These are phyloP conservation scores for Rhodotorula sp. DNA, from an alignment of 1,284 basidiomycete genomes.

Conservation along the genomic window DNA sequence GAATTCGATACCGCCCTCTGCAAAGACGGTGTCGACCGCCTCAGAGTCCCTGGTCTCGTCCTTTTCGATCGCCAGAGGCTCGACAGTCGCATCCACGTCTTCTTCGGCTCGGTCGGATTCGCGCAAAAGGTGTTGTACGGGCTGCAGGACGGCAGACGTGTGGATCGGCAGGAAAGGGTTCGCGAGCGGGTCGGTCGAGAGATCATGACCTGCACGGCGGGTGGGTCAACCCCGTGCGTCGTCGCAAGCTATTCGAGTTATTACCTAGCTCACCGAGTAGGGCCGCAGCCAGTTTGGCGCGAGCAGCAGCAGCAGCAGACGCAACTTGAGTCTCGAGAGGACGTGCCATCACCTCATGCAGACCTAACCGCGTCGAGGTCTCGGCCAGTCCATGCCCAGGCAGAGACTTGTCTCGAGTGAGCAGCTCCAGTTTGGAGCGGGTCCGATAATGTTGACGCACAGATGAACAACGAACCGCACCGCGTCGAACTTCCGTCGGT, in stretches of 20 bases:
- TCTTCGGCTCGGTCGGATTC: background rate
- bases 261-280: constrained; percentile 20
- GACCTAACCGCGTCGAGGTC: no score
- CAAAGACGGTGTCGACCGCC: background rate
- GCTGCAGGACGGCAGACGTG: constrained; percentile 23
- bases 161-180: constrained; percentile 2
- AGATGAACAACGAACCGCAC: no score
- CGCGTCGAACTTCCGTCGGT: no score
- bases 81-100: background rate
- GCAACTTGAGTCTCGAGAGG: background rate
- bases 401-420: no score
- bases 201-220: constrained; percentile 19
- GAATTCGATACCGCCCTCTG: background rate
- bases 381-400: no score
- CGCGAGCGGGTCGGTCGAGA: background rate
- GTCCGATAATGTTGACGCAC: no score
- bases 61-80: background rate
- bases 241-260: no score
- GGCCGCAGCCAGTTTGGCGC: constrained; percentile 24
- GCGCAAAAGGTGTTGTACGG: constrained; percentile 26
- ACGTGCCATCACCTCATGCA: background rate
- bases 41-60: background rate
- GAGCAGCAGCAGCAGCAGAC: background rate
- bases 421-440: no score
- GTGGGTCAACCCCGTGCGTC: background rate